Evolutionary conservation across 129 eudicot genomes (phyloP).

Genomic region (Tagetes patula): DNA sequence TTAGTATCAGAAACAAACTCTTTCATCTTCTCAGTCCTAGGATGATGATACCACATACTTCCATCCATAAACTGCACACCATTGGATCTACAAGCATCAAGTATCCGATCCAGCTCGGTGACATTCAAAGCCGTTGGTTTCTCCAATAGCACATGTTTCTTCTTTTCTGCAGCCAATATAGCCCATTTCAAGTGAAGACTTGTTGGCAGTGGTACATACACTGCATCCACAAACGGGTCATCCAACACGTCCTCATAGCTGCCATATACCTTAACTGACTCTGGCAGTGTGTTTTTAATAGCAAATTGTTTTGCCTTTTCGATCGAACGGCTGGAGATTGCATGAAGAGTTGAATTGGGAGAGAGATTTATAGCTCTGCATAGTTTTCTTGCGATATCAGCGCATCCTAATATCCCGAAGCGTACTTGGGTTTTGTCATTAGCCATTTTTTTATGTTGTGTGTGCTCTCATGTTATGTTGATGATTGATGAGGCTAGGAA

Average conservation of each 20-base stretch:
- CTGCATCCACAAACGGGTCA: slow-evolving; percentile 68
- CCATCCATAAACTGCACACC: slow-evolving; percentile 91
- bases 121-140: slow-evolving; percentile 78
- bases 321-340: slow-evolving; percentile 69
- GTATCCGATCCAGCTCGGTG: slow-evolving; percentile 54
- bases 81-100: slow-evolving; percentile 61
- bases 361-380: slow-evolving; percentile 69
- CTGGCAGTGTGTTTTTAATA: slow-evolving; percentile 35
- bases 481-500: neutral
- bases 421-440: slow-evolving; percentile 37
- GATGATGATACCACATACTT: slow-evolving; percentile 96
- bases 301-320: slow-evolving; percentile 63
- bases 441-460: slow-evolving; percentile 26
- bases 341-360: slow-evolving; percentile 59
- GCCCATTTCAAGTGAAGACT: slow-evolving; percentile 80
- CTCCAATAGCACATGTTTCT: slow-evolving; percentile 79
- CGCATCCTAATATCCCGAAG: slow-evolving; percentile 78
- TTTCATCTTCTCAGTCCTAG: slow-evolving; percentile 72
- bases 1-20: slow-evolving; percentile 48
- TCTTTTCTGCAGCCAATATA: slow-evolving; percentile 61
- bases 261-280: slow-evolving; percentile 49
- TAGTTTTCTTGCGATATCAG: slow-evolving; percentile 65
- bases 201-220: slow-evolving; percentile 84
- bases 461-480: neutral
- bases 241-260: slow-evolving; percentile 57